These are phyloP conservation scores for Xerocomus spinulosus DNA, from an alignment of 768 basidiomycete genomes.

Conservation along the genomic window DNA sequence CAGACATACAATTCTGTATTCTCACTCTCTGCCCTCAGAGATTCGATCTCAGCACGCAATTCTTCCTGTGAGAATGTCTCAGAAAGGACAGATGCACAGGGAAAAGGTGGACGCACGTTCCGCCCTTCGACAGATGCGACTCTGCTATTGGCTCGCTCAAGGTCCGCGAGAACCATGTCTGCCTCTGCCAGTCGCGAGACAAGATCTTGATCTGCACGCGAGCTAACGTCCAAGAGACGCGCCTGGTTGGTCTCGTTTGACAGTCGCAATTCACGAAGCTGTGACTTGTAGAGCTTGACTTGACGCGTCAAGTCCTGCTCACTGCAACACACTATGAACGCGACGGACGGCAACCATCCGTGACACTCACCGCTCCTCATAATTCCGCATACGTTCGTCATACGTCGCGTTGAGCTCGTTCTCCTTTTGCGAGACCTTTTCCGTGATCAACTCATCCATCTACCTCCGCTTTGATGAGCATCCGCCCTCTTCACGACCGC, in stretches of 20 bases:
- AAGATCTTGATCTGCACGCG: slow-evolving; percentile 93
- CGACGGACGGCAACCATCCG: background rate
- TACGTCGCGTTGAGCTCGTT: slow-evolving; percentile 96
- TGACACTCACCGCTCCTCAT: slow-evolving; percentile 78
- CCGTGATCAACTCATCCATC: slow-evolving; percentile 94
- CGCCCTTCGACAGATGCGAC: slow-evolving; percentile 90
- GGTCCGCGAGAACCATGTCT: slow-evolving; percentile 91
- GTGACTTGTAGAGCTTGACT: slow-evolving; percentile 78
- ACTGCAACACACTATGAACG: slow-evolving; percentile 35
- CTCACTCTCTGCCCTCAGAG: slow-evolving; percentile 75
- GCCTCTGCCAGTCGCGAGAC: slow-evolving; percentile 86
- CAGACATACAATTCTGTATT: slow-evolving; percentile 59
- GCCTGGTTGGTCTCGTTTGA: slow-evolving; percentile 94
- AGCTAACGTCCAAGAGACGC: slow-evolving; percentile 84
- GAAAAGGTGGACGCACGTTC: slow-evolving; percentile 53
- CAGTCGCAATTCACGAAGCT: slow-evolving; percentile 83
- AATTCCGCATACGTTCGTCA: slow-evolving; percentile 93
- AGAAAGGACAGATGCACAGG: background rate
- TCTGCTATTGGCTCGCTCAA: slow-evolving; percentile 91
- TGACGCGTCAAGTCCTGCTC: slow-evolving; percentile 95
- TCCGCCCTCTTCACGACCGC: background rate
- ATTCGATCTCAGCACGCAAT: slow-evolving; percentile 93
- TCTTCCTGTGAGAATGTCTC: slow-evolving; percentile 56
- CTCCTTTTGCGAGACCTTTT: slow-evolving; percentile 88
- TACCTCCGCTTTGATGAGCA: slow-evolving; percentile 29